phyloP scores from a whole-genome alignment of 2,329 filamentous ascomycete species.

The Aspergillus carbonarius region DNA sequence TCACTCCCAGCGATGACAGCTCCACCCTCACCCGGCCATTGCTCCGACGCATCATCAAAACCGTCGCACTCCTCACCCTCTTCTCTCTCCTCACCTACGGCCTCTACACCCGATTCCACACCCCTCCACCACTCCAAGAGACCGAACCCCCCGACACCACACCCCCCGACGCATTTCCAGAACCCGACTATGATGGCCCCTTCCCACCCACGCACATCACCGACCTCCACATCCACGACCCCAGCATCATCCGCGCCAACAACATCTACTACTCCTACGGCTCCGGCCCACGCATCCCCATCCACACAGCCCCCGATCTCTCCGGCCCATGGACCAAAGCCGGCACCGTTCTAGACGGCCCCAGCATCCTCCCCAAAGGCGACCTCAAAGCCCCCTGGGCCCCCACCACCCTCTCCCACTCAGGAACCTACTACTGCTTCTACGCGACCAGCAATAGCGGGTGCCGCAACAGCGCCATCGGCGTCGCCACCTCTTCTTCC shows the following conservation, averaged over 20 bases:
- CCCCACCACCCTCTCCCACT: conserved; percentile 60
- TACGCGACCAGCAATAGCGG: conserved; percentile 64
- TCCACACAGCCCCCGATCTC: conserved; percentile 29
- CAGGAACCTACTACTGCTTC: conserved; percentile 62
- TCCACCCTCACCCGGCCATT: background rate
- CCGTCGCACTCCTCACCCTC: background rate
- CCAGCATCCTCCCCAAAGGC: conserved; percentile 36
- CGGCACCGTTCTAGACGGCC: conserved; percentile 29
- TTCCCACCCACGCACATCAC: conserved; percentile 9
- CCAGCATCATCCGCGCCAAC: conserved; percentile 28
- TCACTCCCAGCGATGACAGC: background rate
- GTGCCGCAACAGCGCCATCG: conserved; percentile 62
- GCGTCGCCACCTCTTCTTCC: conserved; percentile 52
- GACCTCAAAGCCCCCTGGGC: conserved; percentile 48
- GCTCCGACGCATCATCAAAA: background rate
- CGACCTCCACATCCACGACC: conserved; percentile 32
- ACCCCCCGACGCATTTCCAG: too few relatives aligned
- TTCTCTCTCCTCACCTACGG: background rate
- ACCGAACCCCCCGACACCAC: background rate
- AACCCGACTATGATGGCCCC: too few relatives aligned
- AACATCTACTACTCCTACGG: conserved; percentile 34
- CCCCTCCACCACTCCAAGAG: background rate
- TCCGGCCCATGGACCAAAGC: conserved; percentile 32
- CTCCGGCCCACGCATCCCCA: conserved; percentile 33
- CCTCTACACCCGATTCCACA: background rate